These are phyloP conservation scores for Saprolegnia diclina DNA, from an alignment of 352 stramenopile genomes.

Conservation along the genomic window DNA sequence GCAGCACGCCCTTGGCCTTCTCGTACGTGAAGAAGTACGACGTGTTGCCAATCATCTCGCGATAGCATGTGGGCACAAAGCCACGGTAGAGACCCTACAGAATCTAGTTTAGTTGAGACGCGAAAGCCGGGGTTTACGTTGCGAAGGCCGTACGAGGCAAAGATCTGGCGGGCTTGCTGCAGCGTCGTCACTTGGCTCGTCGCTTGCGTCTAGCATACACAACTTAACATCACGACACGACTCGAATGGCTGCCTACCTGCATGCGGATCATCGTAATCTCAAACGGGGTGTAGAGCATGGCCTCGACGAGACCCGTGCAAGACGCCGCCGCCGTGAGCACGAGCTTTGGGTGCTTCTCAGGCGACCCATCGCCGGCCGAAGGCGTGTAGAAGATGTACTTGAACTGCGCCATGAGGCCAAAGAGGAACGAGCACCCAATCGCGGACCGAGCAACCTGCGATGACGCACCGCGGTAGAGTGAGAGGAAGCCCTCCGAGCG, in stretches of 20 bases:
- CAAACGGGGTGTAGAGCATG: slow-evolving; percentile 65
- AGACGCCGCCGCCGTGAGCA: slow-evolving; percentile 46
- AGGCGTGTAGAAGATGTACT: slow-evolving; percentile 62
- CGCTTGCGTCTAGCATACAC: slow-evolving; percentile 10
- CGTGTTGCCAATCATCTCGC: slow-evolving; percentile 81
- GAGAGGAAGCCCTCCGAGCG: slow-evolving; percentile 46
- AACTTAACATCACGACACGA: neutral
- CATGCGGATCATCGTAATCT: slow-evolving; percentile 73
- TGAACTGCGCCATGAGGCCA: slow-evolving; percentile 68
- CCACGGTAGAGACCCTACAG: slow-evolving; percentile 63
- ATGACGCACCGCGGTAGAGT: slow-evolving; percentile 59
- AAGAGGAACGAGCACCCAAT: slow-evolving; percentile 66
- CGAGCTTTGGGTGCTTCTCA: slow-evolving; percentile 43
- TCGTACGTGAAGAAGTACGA: slow-evolving; percentile 83
- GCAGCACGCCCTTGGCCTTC: slow-evolving; percentile 52
- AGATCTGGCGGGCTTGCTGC: slow-evolving; percentile 17
- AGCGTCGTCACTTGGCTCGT: slow-evolving; percentile 7
- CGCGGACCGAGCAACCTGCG: slow-evolving; percentile 60
- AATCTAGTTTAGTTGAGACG: neutral
- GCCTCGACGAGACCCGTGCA: slow-evolving; percentile 58
- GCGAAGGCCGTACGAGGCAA: slow-evolving; percentile 23
- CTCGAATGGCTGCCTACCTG: slow-evolving; percentile 28
- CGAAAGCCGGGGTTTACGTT: neutral
- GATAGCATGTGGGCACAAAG: slow-evolving; percentile 50
- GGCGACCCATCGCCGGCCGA: slow-evolving; percentile 29